Evolutionary conservation across 1,284 basidiomycete genomes (phyloP), one percentile per base, ranked within the genome.

Genomic region (Melampsora americana): DNA sequence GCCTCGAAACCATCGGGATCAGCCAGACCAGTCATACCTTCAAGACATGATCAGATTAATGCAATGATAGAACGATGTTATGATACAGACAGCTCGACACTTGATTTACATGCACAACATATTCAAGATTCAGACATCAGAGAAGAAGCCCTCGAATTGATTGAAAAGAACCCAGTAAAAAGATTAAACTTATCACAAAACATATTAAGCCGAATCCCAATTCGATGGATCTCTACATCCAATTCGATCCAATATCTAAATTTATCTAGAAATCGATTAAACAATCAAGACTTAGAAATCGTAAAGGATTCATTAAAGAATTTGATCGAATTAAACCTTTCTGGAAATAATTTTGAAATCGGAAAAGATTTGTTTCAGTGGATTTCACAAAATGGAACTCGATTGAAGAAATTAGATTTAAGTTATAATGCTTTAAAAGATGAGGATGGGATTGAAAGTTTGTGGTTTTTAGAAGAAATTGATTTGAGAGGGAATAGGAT

Each of bases 271-370:
- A 72, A 72, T 44, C 39, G 61, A 18, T 48, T 72, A 23, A 50
- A 11, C 6, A 32, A 64, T 23, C 30, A 66, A 66, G 20, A 18
- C 7, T 30, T 66, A 20, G 18, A 42, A 66, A 28, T 69, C 50
- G 60, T 59, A 56, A 32, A 18, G 30, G 60, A 56, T 39, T 42
- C 53, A 6, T 62, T 72, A 7, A 39, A 39, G 7, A 42, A 64
- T 28, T 50, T 72, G 26, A 42, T 65, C 16, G 69, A 72, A 48
- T 65, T 72, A 20, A 72, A 72, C 42, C 61, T 72, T 9, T 62
- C 69, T 14, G 62, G 44, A 12, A 72, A 72, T 61, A 50, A 26
- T 20, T 48, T 72, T 16, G 53, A 42, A 30, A 26, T 46, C 30
- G 5, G n/a, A 5, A 42, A 28, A 16, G 65, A 53, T 7, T n/a